Percentiles rank a stretch among this genome's conserved stretches.
phyloP scores from a whole-genome alignment of 2,329 filamentous ascomycete genomes.

The Pyrenochaeta sp. region DNA sequence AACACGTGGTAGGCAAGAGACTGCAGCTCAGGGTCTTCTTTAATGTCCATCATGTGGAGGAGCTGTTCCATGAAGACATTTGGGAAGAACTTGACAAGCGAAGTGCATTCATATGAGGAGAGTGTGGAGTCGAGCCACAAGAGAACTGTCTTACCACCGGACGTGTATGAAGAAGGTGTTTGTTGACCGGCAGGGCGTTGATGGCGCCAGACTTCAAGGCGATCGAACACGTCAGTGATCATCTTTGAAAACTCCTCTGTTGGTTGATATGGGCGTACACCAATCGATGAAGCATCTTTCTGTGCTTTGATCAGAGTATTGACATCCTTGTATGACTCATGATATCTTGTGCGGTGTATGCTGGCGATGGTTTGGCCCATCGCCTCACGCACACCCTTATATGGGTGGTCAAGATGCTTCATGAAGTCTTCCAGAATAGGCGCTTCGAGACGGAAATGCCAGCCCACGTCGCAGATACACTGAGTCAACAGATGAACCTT shows the following conservation, averaged over 20 bases:
- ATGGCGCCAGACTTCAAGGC: slow-evolving; percentile 86
- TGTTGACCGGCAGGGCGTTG: slow-evolving; percentile 88
- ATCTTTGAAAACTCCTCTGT: slow-evolving; percentile 75
- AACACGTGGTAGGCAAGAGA: slow-evolving; percentile 96
- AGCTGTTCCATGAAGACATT: slow-evolving; percentile 89
- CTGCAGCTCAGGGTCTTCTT: slow-evolving; percentile 96
- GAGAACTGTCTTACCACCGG: slow-evolving; percentile 93
- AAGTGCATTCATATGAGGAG: slow-evolving; percentile 90
- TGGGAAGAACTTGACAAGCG: slow-evolving; percentile 90
- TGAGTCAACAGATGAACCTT: slow-evolving; percentile 93
- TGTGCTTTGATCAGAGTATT: slow-evolving; percentile 78
- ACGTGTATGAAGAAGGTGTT: slow-evolving; percentile 92
- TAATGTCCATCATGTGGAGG: slow-evolving; percentile 99
- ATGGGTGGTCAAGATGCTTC: slow-evolving; percentile 91
- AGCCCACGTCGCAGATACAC: slow-evolving; percentile 84
- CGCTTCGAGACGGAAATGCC: slow-evolving; percentile 93
- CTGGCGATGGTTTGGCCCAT: slow-evolving; percentile 89
- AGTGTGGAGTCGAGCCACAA: slow-evolving; percentile 94
- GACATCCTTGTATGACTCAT: slow-evolving; percentile 90
- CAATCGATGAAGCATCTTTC: slow-evolving; percentile 80
- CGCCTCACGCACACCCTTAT: slow-evolving; percentile 94
- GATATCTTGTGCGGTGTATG: slow-evolving; percentile 90
- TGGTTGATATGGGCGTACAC: slow-evolving; percentile 83
- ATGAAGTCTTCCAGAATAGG: slow-evolving; percentile 91
- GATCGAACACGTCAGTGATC: slow-evolving; percentile 77